Evolutionary conservation across 1,139 yeast genomes (phyloP).

Genomic region (Zygosaccharomyces sapae): DNA sequence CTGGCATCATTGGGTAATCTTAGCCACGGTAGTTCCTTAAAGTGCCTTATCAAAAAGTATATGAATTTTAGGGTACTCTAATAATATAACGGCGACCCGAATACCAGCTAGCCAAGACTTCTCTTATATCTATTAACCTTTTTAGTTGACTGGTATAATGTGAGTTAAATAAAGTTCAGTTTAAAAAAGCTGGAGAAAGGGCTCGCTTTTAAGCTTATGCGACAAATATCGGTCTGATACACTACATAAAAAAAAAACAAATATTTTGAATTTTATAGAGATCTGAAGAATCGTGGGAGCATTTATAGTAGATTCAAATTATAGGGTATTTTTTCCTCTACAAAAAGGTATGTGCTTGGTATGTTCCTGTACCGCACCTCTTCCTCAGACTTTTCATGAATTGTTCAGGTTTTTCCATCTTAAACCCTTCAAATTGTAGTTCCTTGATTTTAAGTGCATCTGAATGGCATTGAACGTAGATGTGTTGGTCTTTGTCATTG

Average conservation of each 20-base stretch:
- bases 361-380: constrained; percentile 40
- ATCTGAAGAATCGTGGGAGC: not conserved
- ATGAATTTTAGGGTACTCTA: not conserved
- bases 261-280: not conserved
- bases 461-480: constrained; percentile 45
- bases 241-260: not conserved
- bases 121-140: not conserved
- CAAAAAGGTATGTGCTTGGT: not conserved
- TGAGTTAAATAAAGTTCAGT: not conserved
- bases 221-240: not conserved
- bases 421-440: constrained; percentile 54
- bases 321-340: not conserved
- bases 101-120: not conserved
- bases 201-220: not conserved
- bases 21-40: not conserved
- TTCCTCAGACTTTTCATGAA: constrained; percentile 44
- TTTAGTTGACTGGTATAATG: not conserved
- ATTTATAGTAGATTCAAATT: not conserved
- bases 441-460: constrained; percentile 40
- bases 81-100: not conserved
- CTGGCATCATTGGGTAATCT: not conserved
- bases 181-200: not conserved
- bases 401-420: constrained; percentile 43
- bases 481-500: constrained; percentile 22
- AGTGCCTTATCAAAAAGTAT: not conserved